Evolutionary conservation across 768 basidiomycete genomes (phyloP).

Genomic region (Russula sp.): DNA sequence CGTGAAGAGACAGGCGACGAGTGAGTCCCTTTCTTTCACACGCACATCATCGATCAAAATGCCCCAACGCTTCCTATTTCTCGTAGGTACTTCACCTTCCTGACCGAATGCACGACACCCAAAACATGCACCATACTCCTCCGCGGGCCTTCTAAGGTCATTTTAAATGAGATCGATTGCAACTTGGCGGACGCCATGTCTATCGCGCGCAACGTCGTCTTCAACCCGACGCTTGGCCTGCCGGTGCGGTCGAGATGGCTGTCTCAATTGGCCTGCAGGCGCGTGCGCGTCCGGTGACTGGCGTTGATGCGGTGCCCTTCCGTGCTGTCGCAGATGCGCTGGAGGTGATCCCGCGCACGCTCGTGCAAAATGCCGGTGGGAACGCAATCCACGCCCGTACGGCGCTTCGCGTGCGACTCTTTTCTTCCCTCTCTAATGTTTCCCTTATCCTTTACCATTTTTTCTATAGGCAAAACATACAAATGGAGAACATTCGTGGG

Average conservation of each 20-base stretch:
- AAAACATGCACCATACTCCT: slow-evolving; percentile 98
- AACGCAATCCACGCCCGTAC: slow-evolving; percentile 93
- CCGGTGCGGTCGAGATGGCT: slow-evolving; percentile 98
- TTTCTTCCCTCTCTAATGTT: neutral
- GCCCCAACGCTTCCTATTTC: slow-evolving; percentile 49
- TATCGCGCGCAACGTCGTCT: slow-evolving; percentile 94
- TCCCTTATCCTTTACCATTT: slow-evolving; percentile 48
- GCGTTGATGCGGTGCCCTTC: slow-evolving; percentile 89
- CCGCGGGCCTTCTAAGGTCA: slow-evolving; percentile 96
- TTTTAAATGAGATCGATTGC: slow-evolving; percentile 96
- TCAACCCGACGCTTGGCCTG: slow-evolving; percentile 91
- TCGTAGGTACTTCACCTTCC: slow-evolving; percentile 98
- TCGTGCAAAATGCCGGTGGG: slow-evolving; percentile 93
- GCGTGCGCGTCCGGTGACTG: slow-evolving; percentile 75
- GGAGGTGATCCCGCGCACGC: slow-evolving; percentile 94
- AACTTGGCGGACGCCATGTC: slow-evolving; percentile 98
- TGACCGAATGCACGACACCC: slow-evolving; percentile 84
- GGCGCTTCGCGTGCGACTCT: slow-evolving; percentile 72
- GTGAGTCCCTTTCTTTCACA: slow-evolving; percentile 36
- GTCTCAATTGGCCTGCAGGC: slow-evolving; percentile 82
- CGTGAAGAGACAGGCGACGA: slow-evolving; percentile 96
- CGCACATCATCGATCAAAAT: neutral
- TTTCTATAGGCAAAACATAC: slow-evolving; percentile 81
- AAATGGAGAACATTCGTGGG: slow-evolving; percentile 83
- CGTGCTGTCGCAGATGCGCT: slow-evolving; percentile 92